Conservation (phyloP, 352 stramenopile species). For the Phytophthora lateralis region DNA sequence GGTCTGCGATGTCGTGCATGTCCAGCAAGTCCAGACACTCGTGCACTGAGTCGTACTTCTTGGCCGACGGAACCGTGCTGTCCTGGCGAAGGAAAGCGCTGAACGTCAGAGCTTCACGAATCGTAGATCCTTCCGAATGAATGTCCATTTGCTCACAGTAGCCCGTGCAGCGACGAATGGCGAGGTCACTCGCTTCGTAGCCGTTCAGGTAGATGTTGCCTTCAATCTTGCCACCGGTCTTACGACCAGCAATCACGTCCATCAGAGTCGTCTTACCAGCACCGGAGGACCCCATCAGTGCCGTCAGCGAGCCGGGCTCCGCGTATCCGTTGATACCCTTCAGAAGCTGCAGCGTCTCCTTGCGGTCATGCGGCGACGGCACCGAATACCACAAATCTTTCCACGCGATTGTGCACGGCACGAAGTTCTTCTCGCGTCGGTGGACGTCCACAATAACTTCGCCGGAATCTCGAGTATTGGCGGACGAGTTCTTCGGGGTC, state of each 20-base stretch:
- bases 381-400: constrained; percentile 1
- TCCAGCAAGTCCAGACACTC: constrained; percentile 44
- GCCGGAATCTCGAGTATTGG: constrained; percentile 1
- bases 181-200: constrained; percentile 42
- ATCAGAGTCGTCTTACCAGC: constrained; percentile 31
- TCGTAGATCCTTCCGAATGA: constrained; percentile 79
- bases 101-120: constrained; percentile 60
- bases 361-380: constrained; percentile 1
- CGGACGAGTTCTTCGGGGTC: constrained; percentile 18
- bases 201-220: constrained; percentile 61
- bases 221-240: constrained; percentile 56
- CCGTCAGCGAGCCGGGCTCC: constrained; percentile 58
- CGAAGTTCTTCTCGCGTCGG: neutral
- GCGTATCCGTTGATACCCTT: constrained; percentile 39
- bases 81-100: constrained; percentile 37
- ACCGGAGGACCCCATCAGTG: constrained; percentile 81
- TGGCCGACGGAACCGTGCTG: constrained; percentile 20
- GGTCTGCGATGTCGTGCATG: constrained; percentile 41
- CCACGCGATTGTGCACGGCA: constrained; percentile 1
- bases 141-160: constrained; percentile 89
- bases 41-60: constrained; percentile 44
- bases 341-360: neutral
- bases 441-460: neutral
- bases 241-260: constrained; percentile 20
- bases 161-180: constrained; percentile 52